A percentile compares a stretch with the other conserved stretches of the same genome.
Evolutionary conservation across 805 yeast species (phyloP).

Genomic region (Candida patagonica): DNA sequence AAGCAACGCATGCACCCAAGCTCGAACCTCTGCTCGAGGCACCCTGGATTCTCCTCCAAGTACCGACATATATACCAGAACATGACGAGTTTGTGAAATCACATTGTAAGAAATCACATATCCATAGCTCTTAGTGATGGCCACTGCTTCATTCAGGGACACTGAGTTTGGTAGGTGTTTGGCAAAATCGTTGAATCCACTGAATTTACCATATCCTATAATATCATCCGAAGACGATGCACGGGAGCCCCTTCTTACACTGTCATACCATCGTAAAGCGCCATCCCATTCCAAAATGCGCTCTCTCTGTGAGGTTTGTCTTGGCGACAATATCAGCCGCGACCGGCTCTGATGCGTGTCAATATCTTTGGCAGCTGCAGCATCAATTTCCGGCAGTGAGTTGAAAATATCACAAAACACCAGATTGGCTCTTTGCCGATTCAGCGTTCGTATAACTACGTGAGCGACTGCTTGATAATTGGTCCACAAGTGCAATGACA

Average conservation of each 20-base stretch:
- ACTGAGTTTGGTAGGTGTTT: conserved; percentile 9
- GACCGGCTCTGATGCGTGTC: conserved; percentile 10
- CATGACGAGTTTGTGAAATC: conserved; percentile 8
- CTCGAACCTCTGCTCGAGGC: conserved; percentile 15
- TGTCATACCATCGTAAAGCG: conserved; percentile 28
- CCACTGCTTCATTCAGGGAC: conserved; percentile 8
- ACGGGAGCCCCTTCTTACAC: conserved; percentile 27
- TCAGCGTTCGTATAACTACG: conserved; percentile 25
- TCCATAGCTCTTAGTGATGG: conserved; percentile 12
- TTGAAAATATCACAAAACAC: conserved; percentile 22
- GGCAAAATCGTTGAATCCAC: conserved; percentile 18
- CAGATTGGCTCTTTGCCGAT: conserved; percentile 28
- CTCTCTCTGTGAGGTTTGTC: conserved; percentile 18
- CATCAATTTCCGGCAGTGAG: conserved; percentile 15
- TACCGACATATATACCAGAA: conserved; percentile 18
- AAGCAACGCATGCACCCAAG: conserved; percentile 26
- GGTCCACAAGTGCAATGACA: conserved; percentile 25
- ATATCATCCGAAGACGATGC: conserved; percentile 11
- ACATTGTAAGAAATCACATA: conserved; percentile 17
- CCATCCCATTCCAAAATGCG: conserved; percentile 26
- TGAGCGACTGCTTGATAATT: conserved; percentile 27
- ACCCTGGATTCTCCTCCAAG: conserved; percentile 5
- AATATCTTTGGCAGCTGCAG: conserved; percentile 7
- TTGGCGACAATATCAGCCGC: conserved; percentile 20
- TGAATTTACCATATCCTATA: conserved; percentile 21